Evolutionary conservation across 495 filamentous ascomycete genomes (phyloP).

Genomic region (Penicillium manginii): DNA sequence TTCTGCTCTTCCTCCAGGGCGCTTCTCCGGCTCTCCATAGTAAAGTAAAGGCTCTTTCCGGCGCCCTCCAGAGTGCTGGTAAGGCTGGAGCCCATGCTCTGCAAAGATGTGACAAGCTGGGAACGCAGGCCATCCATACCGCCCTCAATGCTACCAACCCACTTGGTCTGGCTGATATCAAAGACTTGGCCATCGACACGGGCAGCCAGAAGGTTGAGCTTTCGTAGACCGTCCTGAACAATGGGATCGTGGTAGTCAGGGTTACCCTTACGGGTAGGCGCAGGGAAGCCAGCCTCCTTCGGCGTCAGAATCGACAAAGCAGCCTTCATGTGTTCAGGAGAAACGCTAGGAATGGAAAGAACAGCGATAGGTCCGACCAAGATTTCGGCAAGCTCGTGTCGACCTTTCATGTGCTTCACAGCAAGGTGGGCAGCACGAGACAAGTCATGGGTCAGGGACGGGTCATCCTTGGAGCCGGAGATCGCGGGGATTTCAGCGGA

Average conservation of each 20-base stretch:
- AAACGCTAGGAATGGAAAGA: constrained; percentile 79
- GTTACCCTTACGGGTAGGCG: constrained; percentile 71
- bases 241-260: constrained; percentile 78
- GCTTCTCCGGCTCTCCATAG: constrained; percentile 75
- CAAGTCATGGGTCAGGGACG: constrained; percentile 71
- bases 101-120: constrained; percentile 78
- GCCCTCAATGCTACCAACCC: constrained; percentile 82
- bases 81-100: constrained; percentile 72
- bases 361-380: constrained; percentile 79
- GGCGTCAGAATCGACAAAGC: constrained; percentile 77
- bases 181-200: constrained; percentile 81
- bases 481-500: constrained; percentile 39
- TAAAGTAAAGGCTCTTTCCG: constrained; percentile 78
- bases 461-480: constrained; percentile 44
- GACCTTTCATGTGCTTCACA: constrained; percentile 54
- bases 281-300: constrained; percentile 69
- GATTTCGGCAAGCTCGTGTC: constrained; percentile 72
- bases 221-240: constrained; percentile 80
- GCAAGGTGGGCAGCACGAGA: constrained; percentile 69
- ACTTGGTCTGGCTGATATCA: constrained; percentile 76
- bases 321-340: constrained; percentile 78
- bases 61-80: constrained; percentile 75
- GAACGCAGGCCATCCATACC: constrained; percentile 81
- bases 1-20: constrained; percentile 76
- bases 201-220: constrained; percentile 83